A percentile compares a stretch with the other conserved stretches of the same genome.
Conservation (phyloP, 2,329 filamentous ascomycete species). For the Aotearoamyces nothofagi region DNA sequence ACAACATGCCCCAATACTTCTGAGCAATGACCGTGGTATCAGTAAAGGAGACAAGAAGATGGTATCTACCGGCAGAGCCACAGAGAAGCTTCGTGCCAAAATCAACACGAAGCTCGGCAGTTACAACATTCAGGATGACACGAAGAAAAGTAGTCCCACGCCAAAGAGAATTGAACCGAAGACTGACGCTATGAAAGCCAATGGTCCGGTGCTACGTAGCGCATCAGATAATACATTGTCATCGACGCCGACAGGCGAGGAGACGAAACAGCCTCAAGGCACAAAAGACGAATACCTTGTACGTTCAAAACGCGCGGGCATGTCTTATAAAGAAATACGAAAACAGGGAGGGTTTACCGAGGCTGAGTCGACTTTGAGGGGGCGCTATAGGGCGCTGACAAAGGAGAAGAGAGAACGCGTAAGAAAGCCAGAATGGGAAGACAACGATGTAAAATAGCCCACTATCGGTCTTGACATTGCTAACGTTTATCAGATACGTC, state of each 20-base stretch:
- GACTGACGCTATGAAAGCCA: not conserved
- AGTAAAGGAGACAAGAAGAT: not conserved
- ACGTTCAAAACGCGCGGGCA: slow-evolving; percentile 34
- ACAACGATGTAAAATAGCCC: slow-evolving; percentile 40
- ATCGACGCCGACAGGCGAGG: not conserved
- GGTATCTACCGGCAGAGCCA: not conserved
- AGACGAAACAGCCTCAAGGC: slow-evolving; percentile 1
- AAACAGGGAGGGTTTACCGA: slow-evolving; percentile 37
- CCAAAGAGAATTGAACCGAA: slow-evolving; percentile 10
- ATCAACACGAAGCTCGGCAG: too few relatives aligned
- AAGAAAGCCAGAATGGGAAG: slow-evolving; percentile 48
- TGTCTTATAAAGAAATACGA: slow-evolving; percentile 52
- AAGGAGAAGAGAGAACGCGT: slow-evolving; percentile 47
- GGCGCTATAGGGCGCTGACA: slow-evolving; percentile 48
- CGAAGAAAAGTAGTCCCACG: not conserved
- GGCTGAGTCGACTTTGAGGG: slow-evolving; percentile 59
- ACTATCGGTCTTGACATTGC: not conserved
- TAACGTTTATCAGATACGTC: slow-evolving; percentile 22
- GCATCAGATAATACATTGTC: not conserved
- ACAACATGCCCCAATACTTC: not conserved
- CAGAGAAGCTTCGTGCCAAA: not conserved
- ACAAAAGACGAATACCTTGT: slow-evolving; percentile 35
- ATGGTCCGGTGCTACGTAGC: not conserved
- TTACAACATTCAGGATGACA: slow-evolving; percentile 1
- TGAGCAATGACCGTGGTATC: not conserved